Percentiles rank a stretch among this genome's conserved stretches.
These are phyloP conservation scores for Pichia sp. DNA, from an alignment of 1,139 yeast species.

Conservation along the genomic window DNA sequence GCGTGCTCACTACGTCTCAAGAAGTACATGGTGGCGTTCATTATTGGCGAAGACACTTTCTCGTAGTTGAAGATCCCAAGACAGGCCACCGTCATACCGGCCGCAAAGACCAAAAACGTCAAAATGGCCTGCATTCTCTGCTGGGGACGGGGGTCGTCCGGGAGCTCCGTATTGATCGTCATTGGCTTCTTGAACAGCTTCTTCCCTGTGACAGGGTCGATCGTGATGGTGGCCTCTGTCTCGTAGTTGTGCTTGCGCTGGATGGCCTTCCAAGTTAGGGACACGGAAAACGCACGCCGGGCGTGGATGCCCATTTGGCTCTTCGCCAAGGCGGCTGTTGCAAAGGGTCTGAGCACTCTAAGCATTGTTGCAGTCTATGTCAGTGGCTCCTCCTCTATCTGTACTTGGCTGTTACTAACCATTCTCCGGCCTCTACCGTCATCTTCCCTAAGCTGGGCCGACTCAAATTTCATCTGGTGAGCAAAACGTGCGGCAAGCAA, in stretches of 20 bases:
- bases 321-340: background rate
- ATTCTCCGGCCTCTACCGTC: background rate
- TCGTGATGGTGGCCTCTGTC: constrained; percentile 19
- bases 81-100: constrained; percentile 62
- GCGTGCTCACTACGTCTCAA: constrained; percentile 74
- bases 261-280: background rate
- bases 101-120: constrained; percentile 57
- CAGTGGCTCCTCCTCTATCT: too few relatives aligned
- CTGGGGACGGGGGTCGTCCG: constrained; percentile 55
- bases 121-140: constrained; percentile 35
- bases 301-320: background rate
- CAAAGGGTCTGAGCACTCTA: constrained; percentile 3
- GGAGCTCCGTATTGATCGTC: constrained; percentile 61
- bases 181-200: constrained; percentile 38
- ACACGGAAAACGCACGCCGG: constrained; percentile 7
- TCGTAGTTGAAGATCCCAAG: constrained; percentile 84
- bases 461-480: background rate
- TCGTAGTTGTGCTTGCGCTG: constrained; percentile 16
- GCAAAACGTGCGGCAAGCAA: background rate
- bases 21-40: constrained; percentile 81
- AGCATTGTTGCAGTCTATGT: background rate
- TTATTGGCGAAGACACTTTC: constrained; percentile 81
- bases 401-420: too few relatives aligned
- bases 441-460: background rate
- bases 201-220: constrained; percentile 25